A percentile compares a stretch with the other conserved stretches of the same genome.
These are phyloP conservation scores for Podospora pseudocomata DNA, from an alignment of 495 filamentous ascomycete genomes.

Conservation along the genomic window DNA sequence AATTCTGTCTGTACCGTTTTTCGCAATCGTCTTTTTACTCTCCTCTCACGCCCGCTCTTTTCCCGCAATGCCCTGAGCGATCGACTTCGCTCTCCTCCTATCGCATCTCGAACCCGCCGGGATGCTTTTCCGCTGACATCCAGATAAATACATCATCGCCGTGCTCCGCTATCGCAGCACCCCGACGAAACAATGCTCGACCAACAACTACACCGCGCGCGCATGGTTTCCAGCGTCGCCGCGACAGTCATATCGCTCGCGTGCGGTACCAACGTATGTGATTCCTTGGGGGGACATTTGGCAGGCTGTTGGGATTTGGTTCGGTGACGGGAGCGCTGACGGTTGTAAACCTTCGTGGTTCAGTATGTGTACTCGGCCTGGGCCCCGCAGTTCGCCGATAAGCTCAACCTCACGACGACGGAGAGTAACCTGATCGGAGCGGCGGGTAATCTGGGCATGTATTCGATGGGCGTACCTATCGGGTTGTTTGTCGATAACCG, in stretches of 20 bases:
- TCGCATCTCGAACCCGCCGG: not conserved
- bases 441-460: constrained; percentile 95
- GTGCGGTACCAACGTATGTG: constrained; percentile 82
- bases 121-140: constrained; percentile 8
- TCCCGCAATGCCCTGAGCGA: not conserved
- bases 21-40: not conserved
- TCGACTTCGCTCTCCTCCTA: not conserved
- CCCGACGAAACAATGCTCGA: constrained; percentile 28
- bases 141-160: not conserved
- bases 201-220: constrained; percentile 46
- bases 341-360: constrained; percentile 14
- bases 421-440: constrained; percentile 86
- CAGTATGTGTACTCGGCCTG: constrained; percentile 99
- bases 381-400: constrained; percentile 89
- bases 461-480: constrained; percentile 82
- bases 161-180: constrained; percentile 4
- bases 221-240: constrained; percentile 76
- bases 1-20: not conserved
- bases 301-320: not conserved
- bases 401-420: constrained; percentile 80
- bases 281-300: not conserved
- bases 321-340: not conserved
- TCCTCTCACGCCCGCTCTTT: not conserved
- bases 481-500: constrained; percentile 82
- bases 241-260: constrained; percentile 82